These are phyloP conservation scores for Ophiostoma quercus DNA, from an alignment of 2,329 filamentous ascomycete species.

Conservation along the genomic window DNA sequence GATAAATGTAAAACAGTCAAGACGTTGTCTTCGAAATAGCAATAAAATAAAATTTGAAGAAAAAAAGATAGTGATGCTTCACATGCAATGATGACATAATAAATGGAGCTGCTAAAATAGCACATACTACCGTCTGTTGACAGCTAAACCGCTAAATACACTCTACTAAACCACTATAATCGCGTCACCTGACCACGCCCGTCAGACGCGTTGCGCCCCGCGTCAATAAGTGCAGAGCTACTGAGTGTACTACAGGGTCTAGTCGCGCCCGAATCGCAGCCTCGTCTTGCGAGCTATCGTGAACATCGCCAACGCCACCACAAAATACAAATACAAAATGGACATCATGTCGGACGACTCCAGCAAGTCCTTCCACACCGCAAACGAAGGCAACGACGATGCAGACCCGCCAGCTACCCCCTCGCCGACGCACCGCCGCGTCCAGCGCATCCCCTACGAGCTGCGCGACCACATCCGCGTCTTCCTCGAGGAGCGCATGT, in stretches of 20 bases:
- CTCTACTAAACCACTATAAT: neutral
- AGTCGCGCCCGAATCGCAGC: neutral
- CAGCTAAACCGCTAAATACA: neutral
- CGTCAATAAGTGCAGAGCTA: neutral
- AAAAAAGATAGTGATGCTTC: neutral
- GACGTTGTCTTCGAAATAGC: too few species aligned
- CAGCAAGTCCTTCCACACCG: conserved; percentile 11
- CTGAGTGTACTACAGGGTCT: neutral
- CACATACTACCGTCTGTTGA: too few species aligned
- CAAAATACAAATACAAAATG: neutral
- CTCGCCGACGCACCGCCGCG: conserved; percentile 44
- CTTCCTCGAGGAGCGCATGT: conserved; percentile 68
- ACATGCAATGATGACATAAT: neutral
- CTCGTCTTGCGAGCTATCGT: neutral
- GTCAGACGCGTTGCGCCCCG: neutral
- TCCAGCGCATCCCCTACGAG: conserved; percentile 55
- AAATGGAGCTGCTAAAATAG: neutral
- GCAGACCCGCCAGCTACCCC: neutral
- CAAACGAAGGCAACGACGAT: neutral
- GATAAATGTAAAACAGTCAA: neutral
- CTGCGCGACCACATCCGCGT: conserved; percentile 63
- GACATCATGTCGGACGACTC: conserved; percentile 6
- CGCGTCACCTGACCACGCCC: conserved; percentile 1
- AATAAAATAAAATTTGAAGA: too few species aligned
- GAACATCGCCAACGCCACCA: too few species aligned